Evolutionary conservation across 2,329 filamentous ascomycete genomes (phyloP), one percentile per base, ranked within the genome.

Genomic region (Neonectria coccinea): DNA sequence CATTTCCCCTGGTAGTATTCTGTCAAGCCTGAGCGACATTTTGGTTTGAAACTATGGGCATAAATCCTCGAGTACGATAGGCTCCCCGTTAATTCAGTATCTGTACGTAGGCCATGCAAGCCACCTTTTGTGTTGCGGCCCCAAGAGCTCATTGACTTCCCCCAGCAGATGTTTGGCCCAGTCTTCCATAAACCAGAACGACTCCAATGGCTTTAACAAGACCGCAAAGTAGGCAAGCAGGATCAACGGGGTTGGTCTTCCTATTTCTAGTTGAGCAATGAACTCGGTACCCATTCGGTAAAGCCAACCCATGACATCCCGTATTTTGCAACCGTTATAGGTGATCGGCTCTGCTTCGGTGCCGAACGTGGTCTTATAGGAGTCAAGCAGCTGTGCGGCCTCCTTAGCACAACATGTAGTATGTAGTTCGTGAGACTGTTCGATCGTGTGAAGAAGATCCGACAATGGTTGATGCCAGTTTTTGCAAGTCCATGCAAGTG

Each of bases 371-470:
- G 20, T 20, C 20, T 20, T 20, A 3, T 20, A 20, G 5, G 20
- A 39, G 16, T 33, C 16, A n/a, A 60, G 22, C 10, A 60, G 5
- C 42, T 48, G 14, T 20, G 16, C 10, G 11, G 47, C 10, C 29
- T 29, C 47, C 2, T 27, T 4, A 9, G 20, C 20, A 20, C 9
- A 20, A 5, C n/a, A 20, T 2, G n/a, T 2, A 20, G 16, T 20
- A 33, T 12, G 18, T 20, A 7, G 5, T 6, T 20, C 4, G 3
- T 18, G 10, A 1, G 57, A 16, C 4, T 60, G 41, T 6, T 47
- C 16, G 25, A 60, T 48, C 57, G 54, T 59, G 14, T 54, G 48
- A 25, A 53, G n/a, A 31, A 60, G 14, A 3, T 60, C 50, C 12
- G 31, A 18, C 16, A 60, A 54, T 5, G 57, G 50, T n/a, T 54